Evolutionary conservation across 169 alveolate species (phyloP), one percentile per base, ranked within the genome.

Genomic region (Plasmodium coatneyi): DNA sequence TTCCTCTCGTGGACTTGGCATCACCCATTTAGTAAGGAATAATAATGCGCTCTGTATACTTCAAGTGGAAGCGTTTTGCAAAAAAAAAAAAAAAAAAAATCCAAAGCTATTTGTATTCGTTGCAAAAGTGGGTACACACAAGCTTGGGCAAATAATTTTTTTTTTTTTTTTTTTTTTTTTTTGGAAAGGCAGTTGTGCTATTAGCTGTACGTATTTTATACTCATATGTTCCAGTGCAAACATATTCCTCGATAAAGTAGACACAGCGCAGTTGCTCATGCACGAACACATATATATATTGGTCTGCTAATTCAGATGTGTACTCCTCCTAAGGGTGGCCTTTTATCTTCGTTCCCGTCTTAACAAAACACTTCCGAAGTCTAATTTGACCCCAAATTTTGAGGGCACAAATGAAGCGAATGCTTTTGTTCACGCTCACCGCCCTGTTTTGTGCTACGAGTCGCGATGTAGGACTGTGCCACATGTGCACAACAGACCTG

Each of bases 401-500:
- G 16, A 66, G 39, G 41, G 5, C 22, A 41, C 49, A 36, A 71
- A 83, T 83, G 92, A 66, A 28, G 70, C 71, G 32, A 83, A 19
- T 66, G n/a, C 46, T 83, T 70, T 19, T 83, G 5, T 71, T 39
- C 52, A 71, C n/a, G 52, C 76, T 83, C 25, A 22, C 36, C 54
- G 52, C 19, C 60, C 28, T 81, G 16, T n/a, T 83, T 71, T 83
- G 4, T 12, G 34, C 32, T 71, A 32, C 52, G 28, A 60, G 34
- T 70, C 32, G 19, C 41, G 39, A 72, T 76, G 28, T 86, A 52
- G 78, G 49, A 56, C 60, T 32, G 46, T 74, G 86, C 32, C 93
- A 86, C 78, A 74, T 56, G 71, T 86, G 93, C 49, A 86, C 93
- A 70, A 74, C 72, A n/a, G 93, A 86, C 41, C 30, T 74, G 80